Base-by-base conservation (phyloP, 1,284 basidiomycete species). In the Schizophyllum amplum region DNA sequence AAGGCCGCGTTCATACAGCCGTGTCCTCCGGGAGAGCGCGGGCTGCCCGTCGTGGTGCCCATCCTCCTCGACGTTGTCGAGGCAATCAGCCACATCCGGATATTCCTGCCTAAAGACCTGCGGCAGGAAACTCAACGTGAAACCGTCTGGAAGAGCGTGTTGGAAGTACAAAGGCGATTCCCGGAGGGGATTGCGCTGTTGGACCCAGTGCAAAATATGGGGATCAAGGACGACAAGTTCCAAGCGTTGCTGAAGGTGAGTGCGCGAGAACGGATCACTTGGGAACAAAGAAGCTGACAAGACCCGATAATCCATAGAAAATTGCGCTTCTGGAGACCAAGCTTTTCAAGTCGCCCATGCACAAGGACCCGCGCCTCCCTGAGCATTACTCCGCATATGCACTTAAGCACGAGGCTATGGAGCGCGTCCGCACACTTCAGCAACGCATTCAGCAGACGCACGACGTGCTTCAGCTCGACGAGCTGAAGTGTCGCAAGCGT, bases 191-290 rank as follows among this genome's bases (percentile, higher is more conserved):
- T 98, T 51, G 78, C 90, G 0, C 74, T 96, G 5, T 78, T 99
- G 5, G 97, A 99, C 69, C 97, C 97, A 0, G 78, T 98, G 55
- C 81, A 92, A 65, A 94, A 98, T 70, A 96, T 99, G 94, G 89
- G 88, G 24, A 98, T 99, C 69, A 91, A 90, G 61, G 97, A 99
- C 67, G 90, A 93, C 47, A 90, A 89, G 61, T 99, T 99, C 75
- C 84, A 85, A 66, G 86, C 87, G 57, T 80, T 99, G 3, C 80
- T 96, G 56, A 83, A 90, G 72, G 92, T 92, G 71, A 63, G 66
- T 65, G 9, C n/a, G n/a, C n/a, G n/a, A n/a, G n/a, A n/a, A n/a
- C n/a, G n/a, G n/a, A n/a, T n/a, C n/a, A n/a, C n/a, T n/a, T n/a
- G n/a, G n/a, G n/a, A n/a, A n/a, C n/a, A n/a, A n/a, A n/a, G n/a